Percentiles rank a stretch among this genome's conserved stretches.
Evolutionary conservation across 495 filamentous ascomycete species (phyloP).

Genomic region (Talaromyces proteolyticus): DNA sequence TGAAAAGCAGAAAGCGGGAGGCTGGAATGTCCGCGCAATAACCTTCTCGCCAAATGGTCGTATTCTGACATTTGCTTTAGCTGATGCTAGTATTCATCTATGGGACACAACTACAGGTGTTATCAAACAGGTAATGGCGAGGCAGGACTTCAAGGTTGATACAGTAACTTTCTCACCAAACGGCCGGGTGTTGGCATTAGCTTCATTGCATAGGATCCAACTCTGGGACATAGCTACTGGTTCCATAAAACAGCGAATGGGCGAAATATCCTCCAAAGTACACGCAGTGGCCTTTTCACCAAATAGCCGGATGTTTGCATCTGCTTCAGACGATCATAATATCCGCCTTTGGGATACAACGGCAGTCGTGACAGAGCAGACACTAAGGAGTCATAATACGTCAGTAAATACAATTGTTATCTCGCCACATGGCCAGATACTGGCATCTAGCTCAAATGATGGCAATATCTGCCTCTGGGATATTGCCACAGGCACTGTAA

Average conservation of each 20-base stretch:
- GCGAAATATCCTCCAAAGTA: constrained; percentile 23
- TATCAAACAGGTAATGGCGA: constrained; percentile 6
- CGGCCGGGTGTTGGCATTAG: constrained; percentile 7
- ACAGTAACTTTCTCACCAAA: constrained; percentile 14
- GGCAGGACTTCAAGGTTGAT: constrained; percentile 4
- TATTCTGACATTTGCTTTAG: neutral
- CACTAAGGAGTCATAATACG: constrained; percentile 13
- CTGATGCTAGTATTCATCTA: neutral
- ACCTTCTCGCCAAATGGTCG: neutral
- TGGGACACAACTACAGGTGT: constrained; percentile 4
- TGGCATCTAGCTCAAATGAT: constrained; percentile 8
- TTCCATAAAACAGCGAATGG: constrained; percentile 11
- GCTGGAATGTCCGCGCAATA: neutral
- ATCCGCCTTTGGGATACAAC: constrained; percentile 20
- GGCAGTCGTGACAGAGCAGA: constrained; percentile 13
- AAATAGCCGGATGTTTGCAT: constrained; percentile 19
- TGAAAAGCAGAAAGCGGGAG: neutral
- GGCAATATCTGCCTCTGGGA: constrained; percentile 7
- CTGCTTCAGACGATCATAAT: constrained; percentile 24
- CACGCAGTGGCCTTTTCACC: constrained; percentile 21
- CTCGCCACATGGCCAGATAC: constrained; percentile 3
- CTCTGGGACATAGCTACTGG: constrained; percentile 9
- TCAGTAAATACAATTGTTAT: constrained; percentile 2
- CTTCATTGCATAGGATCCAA: too few species aligned
- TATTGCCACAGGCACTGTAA: constrained; percentile 1